phyloP scores from a whole-genome alignment of 352 stramenopile species.

The Globisporangium alternatum region DNA sequence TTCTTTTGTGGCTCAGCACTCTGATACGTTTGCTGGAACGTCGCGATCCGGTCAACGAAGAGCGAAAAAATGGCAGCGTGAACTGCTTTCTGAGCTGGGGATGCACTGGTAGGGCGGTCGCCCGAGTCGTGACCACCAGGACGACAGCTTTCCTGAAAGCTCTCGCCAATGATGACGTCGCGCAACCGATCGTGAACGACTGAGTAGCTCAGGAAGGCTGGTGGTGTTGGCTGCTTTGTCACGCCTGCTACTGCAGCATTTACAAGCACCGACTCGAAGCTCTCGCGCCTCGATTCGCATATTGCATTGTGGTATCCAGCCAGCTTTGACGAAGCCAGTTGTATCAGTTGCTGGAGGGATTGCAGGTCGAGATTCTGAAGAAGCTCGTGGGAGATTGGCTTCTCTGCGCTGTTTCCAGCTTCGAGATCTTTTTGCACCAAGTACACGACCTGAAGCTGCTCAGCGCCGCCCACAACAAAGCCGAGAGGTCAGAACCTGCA shows the following conservation, averaged over 20 bases:
- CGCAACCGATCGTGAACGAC: constrained; percentile 43
- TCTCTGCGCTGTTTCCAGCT: background rate
- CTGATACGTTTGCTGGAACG: constrained; percentile 25
- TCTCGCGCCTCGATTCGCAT: background rate
- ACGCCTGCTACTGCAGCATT: background rate
- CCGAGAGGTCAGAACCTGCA: background rate
- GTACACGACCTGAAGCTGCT: constrained; percentile 40
- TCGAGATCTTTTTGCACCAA: constrained; percentile 30
- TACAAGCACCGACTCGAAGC: background rate
- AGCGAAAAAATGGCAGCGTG: constrained; percentile 21
- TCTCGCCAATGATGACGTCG: constrained; percentile 27
- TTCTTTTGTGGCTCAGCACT: background rate
- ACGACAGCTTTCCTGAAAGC: constrained; percentile 8
- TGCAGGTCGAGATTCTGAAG: background rate
- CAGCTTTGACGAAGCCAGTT: background rate
- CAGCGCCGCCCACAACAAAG: background rate
- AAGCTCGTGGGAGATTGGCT: background rate
- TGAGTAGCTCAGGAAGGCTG: constrained; percentile 29
- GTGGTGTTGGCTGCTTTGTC: background rate
- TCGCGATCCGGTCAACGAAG: constrained; percentile 28
- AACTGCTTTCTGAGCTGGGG: background rate
- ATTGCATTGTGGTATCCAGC: background rate
- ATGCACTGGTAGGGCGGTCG: background rate
- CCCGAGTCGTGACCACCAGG: background rate
- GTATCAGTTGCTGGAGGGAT: constrained; percentile 2